Conservation (phyloP, 495 filamentous ascomycete species). For the Penicillium tannophilum region DNA sequence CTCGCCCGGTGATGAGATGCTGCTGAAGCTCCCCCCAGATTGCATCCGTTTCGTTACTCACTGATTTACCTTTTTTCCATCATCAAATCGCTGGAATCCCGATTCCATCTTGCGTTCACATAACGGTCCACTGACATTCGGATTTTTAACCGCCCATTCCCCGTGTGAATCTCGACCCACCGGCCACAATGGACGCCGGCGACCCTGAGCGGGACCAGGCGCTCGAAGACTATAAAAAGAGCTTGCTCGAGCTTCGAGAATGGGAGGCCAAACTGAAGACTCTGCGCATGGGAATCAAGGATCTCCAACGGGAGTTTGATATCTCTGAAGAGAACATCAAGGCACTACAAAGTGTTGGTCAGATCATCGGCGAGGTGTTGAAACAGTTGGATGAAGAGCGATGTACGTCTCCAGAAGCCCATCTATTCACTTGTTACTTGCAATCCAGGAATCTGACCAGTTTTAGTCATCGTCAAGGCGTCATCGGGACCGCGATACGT, state of each 20-base stretch:
- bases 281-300: constrained; percentile 91
- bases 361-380: constrained; percentile 98
- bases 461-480: constrained; percentile 76
- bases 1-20: constrained; percentile 27
- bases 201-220: constrained; percentile 77
- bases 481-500: constrained; percentile 98
- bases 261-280: constrained; percentile 97
- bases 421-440: neutral
- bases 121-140: neutral
- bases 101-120: constrained; percentile 3
- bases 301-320: constrained; percentile 90
- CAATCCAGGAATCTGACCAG: constrained; percentile 13
- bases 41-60: constrained; percentile 16
- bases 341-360: constrained; percentile 96
- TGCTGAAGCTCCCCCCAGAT: constrained; percentile 28
- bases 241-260: constrained; percentile 94
- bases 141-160: constrained; percentile 2
- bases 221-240: constrained; percentile 85
- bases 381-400: constrained; percentile 99
- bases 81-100: constrained; percentile 5
- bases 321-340: constrained; percentile 99
- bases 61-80: constrained; percentile 19
- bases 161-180: constrained; percentile 10
- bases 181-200: constrained; percentile 49
- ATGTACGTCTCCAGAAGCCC: constrained; percentile 58